These are phyloP conservation scores for Leccinum pachyderme DNA, from an alignment of 1,284 basidiomycete genomes.

Conservation along the genomic window DNA sequence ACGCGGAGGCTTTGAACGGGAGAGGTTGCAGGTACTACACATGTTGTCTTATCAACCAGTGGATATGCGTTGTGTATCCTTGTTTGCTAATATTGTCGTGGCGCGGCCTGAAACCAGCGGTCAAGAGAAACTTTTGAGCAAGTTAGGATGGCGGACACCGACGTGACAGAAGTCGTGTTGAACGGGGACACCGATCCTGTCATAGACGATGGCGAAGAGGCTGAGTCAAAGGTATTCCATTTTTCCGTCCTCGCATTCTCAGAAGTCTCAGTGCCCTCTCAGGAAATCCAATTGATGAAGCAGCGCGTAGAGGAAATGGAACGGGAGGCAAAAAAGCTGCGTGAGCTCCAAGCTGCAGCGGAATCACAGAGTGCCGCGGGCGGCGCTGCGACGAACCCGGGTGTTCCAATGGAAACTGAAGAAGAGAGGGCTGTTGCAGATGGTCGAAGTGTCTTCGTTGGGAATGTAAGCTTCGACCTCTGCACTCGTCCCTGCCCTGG, in stretches of 20 bases:
- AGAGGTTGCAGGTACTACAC: constrained; percentile 8
- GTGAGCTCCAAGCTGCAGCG: constrained; percentile 88
- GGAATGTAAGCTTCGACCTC: constrained; percentile 72
- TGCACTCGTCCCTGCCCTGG: constrained; percentile 7
- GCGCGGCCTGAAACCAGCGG: constrained; percentile 13
- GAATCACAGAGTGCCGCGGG: constrained; percentile 54
- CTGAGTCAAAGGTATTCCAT: constrained; percentile 49
- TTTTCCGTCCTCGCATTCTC: neutral
- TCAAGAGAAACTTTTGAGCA: constrained; percentile 26
- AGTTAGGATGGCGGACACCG: constrained; percentile 34
- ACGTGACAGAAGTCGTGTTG: constrained; percentile 37
- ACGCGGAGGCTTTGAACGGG: constrained; percentile 17
- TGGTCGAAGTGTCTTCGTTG: constrained; percentile 89
- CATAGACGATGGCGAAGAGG: constrained; percentile 58
- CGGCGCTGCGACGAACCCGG: constrained; percentile 40
- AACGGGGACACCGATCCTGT: constrained; percentile 37
- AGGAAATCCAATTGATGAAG: constrained; percentile 89
- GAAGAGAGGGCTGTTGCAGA: constrained; percentile 81
- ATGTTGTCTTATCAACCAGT: constrained; percentile 7
- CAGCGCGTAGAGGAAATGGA: constrained; percentile 93
- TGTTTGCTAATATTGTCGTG: constrained; percentile 26
- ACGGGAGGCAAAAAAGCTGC: constrained; percentile 82
- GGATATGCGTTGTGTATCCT: constrained; percentile 24
- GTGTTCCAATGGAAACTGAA: constrained; percentile 66
- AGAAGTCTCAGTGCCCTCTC: constrained; percentile 14